Evolutionary conservation across 306 rosid genomes (phyloP), one percentile per base, ranked within the genome.

Genomic region (Morella rubra): DNA sequence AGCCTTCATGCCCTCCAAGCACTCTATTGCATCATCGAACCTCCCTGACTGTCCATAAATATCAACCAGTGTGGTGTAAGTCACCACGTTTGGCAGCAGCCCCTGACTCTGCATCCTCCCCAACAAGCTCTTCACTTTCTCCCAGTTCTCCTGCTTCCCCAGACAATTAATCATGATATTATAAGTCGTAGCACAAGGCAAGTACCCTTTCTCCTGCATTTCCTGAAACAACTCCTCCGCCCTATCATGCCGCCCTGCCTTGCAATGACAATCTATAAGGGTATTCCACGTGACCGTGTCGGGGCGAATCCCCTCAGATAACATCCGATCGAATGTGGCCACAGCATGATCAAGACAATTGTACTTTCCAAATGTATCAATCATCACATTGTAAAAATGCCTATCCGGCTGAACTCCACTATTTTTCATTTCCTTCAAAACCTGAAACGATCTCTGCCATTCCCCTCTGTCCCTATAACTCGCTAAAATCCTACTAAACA

Each of bases 371-470:
- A 91, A 90, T 12, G 97, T 90, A 74, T 91, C 98, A 64, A 91
- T 93, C 98, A 93, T 89, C 67, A 93, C 97, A 84, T 93, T 93
- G 86, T 93, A 93, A 74, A 93, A 93, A 76, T 89, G 93, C 81
- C 96, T 84, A 69, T 93, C 97, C 1, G 98, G 98, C 58, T 62
- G 77, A 13, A 91, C 90, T 42, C 97, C 97, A 81, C 86, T 77
- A 44, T 76, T 89, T 81, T 76, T 90, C 98, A 93, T 93, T 84
- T 93, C 97, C 86, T 83, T 88, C 83, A 93, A 80, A 75, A 91
- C 97, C 74, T 91, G 96, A 84, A 93, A 93, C 0, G 97, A 82
- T 76, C 80, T 90, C 77, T 93, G 97, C 98, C 98, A 93, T 87
- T 93, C 96, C 59, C 98, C 97, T 69, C 83, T 87, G 76, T 91